Conservation (phyloP, 768 basidiomycete species). For the Russula virescens region DNA sequence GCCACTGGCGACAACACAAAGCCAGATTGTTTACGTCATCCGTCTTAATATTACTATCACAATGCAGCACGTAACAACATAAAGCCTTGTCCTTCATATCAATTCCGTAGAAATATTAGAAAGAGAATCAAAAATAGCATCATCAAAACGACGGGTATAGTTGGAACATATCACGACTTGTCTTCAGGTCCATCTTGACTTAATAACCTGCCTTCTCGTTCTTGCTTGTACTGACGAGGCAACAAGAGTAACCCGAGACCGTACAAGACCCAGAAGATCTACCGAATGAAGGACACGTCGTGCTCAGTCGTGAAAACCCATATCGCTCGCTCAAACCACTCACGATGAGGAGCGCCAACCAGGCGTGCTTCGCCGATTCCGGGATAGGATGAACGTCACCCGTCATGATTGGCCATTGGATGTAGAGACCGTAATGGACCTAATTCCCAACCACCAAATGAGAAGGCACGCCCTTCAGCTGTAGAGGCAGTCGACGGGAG, state of each 20-base stretch:
- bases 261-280: constrained; percentile 18
- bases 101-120: too few relatives aligned
- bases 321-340: background rate
- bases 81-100: too few relatives aligned
- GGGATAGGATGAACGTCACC: constrained; percentile 13
- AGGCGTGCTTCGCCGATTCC: constrained; percentile 10
- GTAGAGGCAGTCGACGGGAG: constrained; percentile 4
- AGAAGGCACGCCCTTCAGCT: background rate
- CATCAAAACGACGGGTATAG: background rate
- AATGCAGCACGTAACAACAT: too few relatives aligned
- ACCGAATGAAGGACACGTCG: background rate
- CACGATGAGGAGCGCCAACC: constrained; percentile 19
- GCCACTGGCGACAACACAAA: too few relatives aligned
- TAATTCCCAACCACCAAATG: background rate
- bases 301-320: background rate
- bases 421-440: constrained; percentile 15
- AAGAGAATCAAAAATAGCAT: background rate
- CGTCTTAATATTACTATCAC: too few relatives aligned
- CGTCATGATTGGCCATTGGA: constrained; percentile 22
- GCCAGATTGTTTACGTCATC: constrained; percentile 1
- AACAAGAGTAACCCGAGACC: constrained; percentile 6
- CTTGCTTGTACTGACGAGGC: constrained; percentile 17
- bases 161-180: background rate
- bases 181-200: constrained; percentile 1
- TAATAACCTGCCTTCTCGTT: constrained; percentile 8